Evolutionary conservation across 1,284 basidiomycete genomes (phyloP).

Genomic region (Sanghuangporus sanghuang): DNA sequence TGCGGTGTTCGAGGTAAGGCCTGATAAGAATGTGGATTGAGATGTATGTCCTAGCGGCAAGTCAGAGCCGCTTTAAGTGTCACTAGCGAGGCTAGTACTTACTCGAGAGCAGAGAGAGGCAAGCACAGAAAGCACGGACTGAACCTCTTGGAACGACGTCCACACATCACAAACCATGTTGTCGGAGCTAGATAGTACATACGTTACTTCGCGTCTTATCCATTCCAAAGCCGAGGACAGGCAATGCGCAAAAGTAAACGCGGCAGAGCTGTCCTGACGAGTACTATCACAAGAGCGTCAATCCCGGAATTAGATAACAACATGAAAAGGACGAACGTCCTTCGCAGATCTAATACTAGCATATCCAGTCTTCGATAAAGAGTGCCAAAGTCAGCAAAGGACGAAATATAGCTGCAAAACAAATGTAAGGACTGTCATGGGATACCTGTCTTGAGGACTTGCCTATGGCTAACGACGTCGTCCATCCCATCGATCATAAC

Average conservation of each 20-base stretch:
- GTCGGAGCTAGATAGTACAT: slow-evolving; percentile 29
- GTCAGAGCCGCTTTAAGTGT: background rate
- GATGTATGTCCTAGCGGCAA: slow-evolving; percentile 33
- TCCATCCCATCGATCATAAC: slow-evolving; percentile 51
- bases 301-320: background rate
- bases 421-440: background rate
- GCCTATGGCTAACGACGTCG: slow-evolving; percentile 52
- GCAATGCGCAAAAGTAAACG: slow-evolving; percentile 62
- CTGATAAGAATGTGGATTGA: slow-evolving; percentile 37
- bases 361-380: slow-evolving; percentile 59
- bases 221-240: slow-evolving; percentile 50
- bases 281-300: background rate
- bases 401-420: slow-evolving; percentile 43
- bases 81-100: slow-evolving; percentile 23
- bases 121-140: slow-evolving; percentile 46
- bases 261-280: slow-evolving; percentile 31
- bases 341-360: slow-evolving; percentile 37
- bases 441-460: slow-evolving; percentile 9
- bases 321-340: slow-evolving; percentile 32
- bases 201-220: slow-evolving; percentile 40
- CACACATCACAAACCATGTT: slow-evolving; percentile 43
- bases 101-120: slow-evolving; percentile 54
- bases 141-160: slow-evolving; percentile 45
- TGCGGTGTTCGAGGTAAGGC: slow-evolving; percentile 38
- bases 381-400: slow-evolving; percentile 61